These are phyloP conservation scores for Platanus orientalis DNA, from an alignment of 164 flowering plant genomes.

Conservation along the genomic window DNA sequence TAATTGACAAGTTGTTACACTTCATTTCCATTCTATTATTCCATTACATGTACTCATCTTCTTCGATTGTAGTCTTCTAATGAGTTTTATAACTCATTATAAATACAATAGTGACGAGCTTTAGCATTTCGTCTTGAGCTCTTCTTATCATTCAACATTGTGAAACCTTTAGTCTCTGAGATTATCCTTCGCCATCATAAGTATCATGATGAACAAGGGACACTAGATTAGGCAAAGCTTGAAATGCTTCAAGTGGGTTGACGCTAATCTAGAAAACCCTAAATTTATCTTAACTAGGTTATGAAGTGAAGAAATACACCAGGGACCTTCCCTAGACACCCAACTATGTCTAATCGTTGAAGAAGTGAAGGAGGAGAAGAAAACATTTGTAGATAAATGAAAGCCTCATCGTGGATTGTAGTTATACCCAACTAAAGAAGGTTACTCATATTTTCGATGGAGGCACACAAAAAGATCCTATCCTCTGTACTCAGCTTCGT, in stretches of 20 bases:
- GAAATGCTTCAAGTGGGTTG: background rate
- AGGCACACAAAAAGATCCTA: background rate
- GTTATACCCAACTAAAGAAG: background rate
- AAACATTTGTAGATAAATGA: background rate
- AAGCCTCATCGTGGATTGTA: background rate
- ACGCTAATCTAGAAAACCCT: background rate
- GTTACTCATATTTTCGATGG: background rate
- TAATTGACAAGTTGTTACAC: too few relatives aligned
- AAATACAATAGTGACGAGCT: too few relatives aligned
- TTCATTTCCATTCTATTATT: too few relatives aligned
- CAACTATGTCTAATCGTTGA: background rate
- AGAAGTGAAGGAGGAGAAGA: background rate
- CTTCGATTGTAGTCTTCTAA: too few relatives aligned
- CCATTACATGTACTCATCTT: too few relatives aligned
- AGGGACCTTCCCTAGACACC: background rate
- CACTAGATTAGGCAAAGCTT: background rate
- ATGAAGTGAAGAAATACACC: background rate
- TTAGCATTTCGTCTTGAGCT: too few relatives aligned
- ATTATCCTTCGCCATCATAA: too few relatives aligned
- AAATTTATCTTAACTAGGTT: background rate
- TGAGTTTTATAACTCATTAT: too few relatives aligned
- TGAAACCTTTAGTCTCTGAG: background rate
- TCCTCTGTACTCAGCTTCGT: background rate
- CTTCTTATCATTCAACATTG: too few relatives aligned
- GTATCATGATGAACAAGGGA: background rate